Conservation (phyloP, 2,329 filamentous ascomycete species). For the Aquanectria penicillioides region DNA sequence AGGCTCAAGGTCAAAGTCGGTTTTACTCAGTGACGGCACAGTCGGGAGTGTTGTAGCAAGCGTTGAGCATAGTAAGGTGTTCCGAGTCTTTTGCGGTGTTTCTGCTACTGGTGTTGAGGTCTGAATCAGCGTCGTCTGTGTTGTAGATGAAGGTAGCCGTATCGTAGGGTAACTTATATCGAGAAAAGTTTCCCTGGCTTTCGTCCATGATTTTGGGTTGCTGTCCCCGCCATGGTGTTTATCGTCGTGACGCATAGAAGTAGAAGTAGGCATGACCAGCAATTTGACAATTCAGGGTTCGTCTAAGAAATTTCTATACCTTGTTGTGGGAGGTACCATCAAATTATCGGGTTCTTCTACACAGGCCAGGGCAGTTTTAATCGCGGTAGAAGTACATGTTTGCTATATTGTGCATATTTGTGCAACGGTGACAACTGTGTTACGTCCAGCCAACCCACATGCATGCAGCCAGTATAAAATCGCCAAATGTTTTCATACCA, state of each 20-base stretch:
- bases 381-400: no score
- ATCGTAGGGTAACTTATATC: neutral
- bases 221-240: no score
- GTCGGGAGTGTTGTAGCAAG: neutral
- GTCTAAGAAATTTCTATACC: no score
- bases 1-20: no score
- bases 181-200: neutral
- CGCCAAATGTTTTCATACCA: slow-evolving; percentile 15
- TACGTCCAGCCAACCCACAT: slow-evolving; percentile 32
- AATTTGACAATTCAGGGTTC: no score
- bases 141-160: neutral
- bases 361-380: neutral
- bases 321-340: no score
- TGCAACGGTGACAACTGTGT: slow-evolving; percentile 29
- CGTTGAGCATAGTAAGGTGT: neutral
- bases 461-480: slow-evolving; percentile 25
- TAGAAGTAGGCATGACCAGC: neutral
- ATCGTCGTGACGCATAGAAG: no score
- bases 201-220: neutral
- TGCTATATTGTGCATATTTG: slow-evolving; percentile 31
- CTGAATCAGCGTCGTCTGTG: slow-evolving; percentile 2
- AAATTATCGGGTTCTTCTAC: neutral
- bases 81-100: neutral
- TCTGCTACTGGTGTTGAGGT: neutral
- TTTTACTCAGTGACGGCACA: no score